phyloP scores from a whole-genome alignment of 2,329 filamentous ascomycete species.

The Pyricularia grisea region DNA sequence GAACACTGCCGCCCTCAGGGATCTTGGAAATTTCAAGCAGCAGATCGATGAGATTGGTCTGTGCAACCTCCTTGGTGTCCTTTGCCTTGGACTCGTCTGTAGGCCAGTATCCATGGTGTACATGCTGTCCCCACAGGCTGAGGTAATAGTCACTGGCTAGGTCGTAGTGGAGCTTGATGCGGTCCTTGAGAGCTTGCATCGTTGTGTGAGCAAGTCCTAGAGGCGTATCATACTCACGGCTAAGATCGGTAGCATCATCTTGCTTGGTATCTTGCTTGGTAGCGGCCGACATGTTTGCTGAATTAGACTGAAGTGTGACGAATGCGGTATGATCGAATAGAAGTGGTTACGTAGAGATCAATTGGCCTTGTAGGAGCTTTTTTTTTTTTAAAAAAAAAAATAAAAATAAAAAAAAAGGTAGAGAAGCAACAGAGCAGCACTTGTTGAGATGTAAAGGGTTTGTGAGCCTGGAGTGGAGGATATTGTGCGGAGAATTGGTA shows the following conservation, averaged over 20 bases:
- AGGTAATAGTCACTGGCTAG: conserved; percentile 53
- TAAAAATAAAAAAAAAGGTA: too few species aligned
- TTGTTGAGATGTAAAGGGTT: not conserved
- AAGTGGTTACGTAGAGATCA: not conserved
- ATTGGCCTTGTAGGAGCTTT: not conserved
- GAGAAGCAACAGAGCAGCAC: not conserved
- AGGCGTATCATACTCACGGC: conserved; percentile 34
- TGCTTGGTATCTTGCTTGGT: conserved; percentile 2
- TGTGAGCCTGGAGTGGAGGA: not conserved
- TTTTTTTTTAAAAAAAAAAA: too few species aligned
- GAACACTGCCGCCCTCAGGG: conserved; percentile 22
- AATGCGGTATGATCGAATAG: not conserved
- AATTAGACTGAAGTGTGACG: not conserved
- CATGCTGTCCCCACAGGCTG: conserved; percentile 53
- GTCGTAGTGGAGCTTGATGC: conserved; percentile 52
- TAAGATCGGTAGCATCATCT: conserved; percentile 25
- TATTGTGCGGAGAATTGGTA: not conserved
- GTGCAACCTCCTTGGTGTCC: conserved; percentile 48
- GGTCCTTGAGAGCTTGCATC: conserved; percentile 42
- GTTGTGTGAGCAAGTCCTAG: conserved; percentile 34
- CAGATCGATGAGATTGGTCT: conserved; percentile 46
- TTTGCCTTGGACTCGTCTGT: conserved; percentile 29
- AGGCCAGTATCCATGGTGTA: conserved; percentile 54
- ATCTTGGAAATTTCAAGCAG: conserved; percentile 39
- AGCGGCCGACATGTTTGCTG: conserved; percentile 1